Base-by-base conservation (phyloP, 2,329 filamentous ascomycete species). In the Aureobasidium musti region DNA sequence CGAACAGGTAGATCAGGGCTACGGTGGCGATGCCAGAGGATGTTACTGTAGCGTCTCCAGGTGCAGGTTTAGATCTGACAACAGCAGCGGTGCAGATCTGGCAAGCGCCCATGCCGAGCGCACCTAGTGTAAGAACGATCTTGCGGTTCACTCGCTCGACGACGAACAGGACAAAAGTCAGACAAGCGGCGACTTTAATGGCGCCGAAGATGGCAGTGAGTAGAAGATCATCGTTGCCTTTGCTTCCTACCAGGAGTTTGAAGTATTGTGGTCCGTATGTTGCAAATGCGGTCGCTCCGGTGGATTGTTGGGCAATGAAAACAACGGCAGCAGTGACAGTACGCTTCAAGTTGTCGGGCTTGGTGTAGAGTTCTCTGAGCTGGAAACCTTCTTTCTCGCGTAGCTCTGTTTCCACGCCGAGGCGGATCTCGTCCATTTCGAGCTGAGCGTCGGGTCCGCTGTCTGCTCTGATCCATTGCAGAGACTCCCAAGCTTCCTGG, bases 201-300 rank as follows among this genome's bases (percentile, higher is more conserved):
- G 80, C 81, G 14, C 83, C 83, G 69, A 85, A 85, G 64, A 85
- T 81, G 3, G 81, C 83, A 0, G 82, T 84, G 8, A 86, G 71
- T 0, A 85, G 72, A 5, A 85, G 76, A 50, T 79, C 78, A 41
- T 77, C 74, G 52, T 81, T 77, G 0, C 77, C 79, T 43, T 70
- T 69, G n/a, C 74, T 72, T 14, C 81, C 81, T 17, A 84, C 81
- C 8, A 84, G 77, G 0, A 84, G 74, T 23, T 79, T 79, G 72
- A 85, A 85, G 73, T 84, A 84, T 70, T 86, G 83, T 5, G 83
- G 82, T 0, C 81, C 82, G 64, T 83, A 85, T 19, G 61, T 65
- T 28, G 61, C 61, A 19, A 65, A 80, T 0, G 83, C 83, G 0
- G 83, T 85, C 6, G 82, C 82, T 1, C 83, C 83, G 1, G 82